A percentile compares a stretch with the other conserved stretches of the same genome.
These are phyloP conservation scores for Microdochium bolleyi DNA, from an alignment of 2,329 filamentous ascomycete genomes.

Conservation along the genomic window DNA sequence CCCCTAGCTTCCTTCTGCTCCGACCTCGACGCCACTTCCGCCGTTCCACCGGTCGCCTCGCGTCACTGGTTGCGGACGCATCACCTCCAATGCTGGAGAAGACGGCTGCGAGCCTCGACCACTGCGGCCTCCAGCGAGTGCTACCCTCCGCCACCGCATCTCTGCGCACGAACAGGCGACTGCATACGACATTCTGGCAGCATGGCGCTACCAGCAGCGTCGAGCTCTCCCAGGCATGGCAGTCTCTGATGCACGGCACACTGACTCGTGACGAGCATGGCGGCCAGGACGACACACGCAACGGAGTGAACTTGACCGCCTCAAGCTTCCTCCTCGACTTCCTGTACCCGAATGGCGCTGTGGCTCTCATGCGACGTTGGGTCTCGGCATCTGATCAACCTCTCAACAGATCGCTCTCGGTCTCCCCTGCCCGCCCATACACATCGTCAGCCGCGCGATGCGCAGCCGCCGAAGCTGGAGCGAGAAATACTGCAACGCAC, in stretches of 20 bases:
- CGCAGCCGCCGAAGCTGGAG: neutral
- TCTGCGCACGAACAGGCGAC: constrained; percentile 30
- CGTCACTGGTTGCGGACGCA: neutral
- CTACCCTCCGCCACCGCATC: constrained; percentile 29
- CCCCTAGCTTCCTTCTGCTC: neutral
- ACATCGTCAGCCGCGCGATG: neutral
- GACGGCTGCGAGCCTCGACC: constrained; percentile 47
- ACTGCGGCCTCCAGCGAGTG: constrained; percentile 45
- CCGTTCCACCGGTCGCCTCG: neutral
- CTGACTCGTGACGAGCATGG: neutral
- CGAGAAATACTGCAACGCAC: neutral
- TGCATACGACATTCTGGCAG: constrained; percentile 45
- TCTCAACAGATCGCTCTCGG: constrained; percentile 13
- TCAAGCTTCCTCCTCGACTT: constrained; percentile 48
- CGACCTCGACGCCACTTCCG: neutral
- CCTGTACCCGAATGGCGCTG: constrained; percentile 39
- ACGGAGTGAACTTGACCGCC: constrained; percentile 22
- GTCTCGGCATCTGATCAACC: constrained; percentile 6
- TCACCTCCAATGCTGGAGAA: constrained; percentile 45
- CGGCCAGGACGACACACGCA: neutral
- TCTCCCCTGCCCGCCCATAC: constrained; percentile 14
- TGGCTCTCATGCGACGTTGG: constrained; percentile 31
- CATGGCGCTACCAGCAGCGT: constrained; percentile 39
- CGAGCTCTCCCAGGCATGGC: constrained; percentile 36
- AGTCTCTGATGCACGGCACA: constrained; percentile 24